Base-by-base conservation (phyloP, 192 early-diverging fungal genomes). In the Coemansia sp. region DNA sequence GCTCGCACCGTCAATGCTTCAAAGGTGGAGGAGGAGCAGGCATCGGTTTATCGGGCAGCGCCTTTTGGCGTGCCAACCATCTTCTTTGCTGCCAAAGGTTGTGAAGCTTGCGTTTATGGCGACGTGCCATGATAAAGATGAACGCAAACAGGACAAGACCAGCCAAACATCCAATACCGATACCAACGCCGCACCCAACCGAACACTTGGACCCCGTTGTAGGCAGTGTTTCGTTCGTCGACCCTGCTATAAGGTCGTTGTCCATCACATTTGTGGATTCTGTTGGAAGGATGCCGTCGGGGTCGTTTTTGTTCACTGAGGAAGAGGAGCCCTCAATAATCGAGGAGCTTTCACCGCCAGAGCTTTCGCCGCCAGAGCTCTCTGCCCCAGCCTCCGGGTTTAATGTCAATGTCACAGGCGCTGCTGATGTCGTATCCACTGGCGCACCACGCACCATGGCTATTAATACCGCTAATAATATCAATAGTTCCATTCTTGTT, bases 41-140 rank as follows among this genome's bases (percentile, higher is more conserved):
- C 9, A 80, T 40, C 0, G 78, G 78, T 59, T 80, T 80, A 30
- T 80, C 78, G 18, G 78, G 78, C 21, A 80, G 61, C 3, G 59
- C 66, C 63, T 80, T 80, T 35, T 80, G 78, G 15, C 59, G 73
- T 21, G 78, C 52, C 56, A 68, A 42, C 78, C 78, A 80, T 61
- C 56, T 80, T 29, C 61, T 64, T 34, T 75, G 73, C 28, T 61
- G 46, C 72, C 61, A 64, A 16, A 68, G 31, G 34, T 58, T 64
- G 48, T 70, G 72, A 26, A 80, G 52, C 46, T 60, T 68, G 56
- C 78, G 78, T 34, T 69, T 71, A 31, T 80, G 78, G 20, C 78
- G 68, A 26, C 72, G 72, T 6, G 71, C 63, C 78, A 73, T 64
- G 59, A 80, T 25, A 26, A 80, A 71, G n/a, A 72, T 49, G 40